A percentile compares a stretch with the other conserved stretches of the same genome.
Conservation (phyloP, 2,329 filamentous ascomycete species). For the Fusarium siculi region DNA sequence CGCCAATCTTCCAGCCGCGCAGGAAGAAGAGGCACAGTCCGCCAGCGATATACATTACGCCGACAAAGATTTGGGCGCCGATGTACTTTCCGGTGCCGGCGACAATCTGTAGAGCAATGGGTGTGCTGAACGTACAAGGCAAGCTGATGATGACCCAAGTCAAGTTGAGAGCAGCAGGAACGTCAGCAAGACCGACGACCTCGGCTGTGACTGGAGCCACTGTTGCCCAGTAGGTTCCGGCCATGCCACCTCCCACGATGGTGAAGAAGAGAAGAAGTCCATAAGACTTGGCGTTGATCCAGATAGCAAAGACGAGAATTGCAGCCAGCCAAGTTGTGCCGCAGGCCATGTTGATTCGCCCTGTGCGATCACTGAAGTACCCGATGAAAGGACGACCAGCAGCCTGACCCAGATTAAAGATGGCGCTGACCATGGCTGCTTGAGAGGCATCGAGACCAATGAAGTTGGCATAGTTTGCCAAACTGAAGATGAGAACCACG, state of each 20-base stretch:
- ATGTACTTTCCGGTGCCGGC: slow-evolving; percentile 59
- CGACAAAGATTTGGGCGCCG: slow-evolving; percentile 67
- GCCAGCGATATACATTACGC: slow-evolving; percentile 68
- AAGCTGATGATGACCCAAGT: slow-evolving; percentile 78
- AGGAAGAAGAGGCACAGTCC: slow-evolving; percentile 47
- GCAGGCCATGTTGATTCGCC: slow-evolving; percentile 78
- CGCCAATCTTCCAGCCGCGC: slow-evolving; percentile 53
- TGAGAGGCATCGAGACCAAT: slow-evolving; percentile 75
- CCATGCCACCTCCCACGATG: slow-evolving; percentile 75
- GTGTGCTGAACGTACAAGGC: slow-evolving; percentile 75
- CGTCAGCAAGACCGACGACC: slow-evolving; percentile 74
- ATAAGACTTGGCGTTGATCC: slow-evolving; percentile 73
- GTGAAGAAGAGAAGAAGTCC: slow-evolving; percentile 78
- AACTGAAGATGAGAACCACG: slow-evolving; percentile 78
- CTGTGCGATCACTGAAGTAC: slow-evolving; percentile 75
- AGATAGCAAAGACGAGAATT: slow-evolving; percentile 75
- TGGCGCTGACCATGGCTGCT: slow-evolving; percentile 76
- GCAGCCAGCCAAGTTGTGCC: slow-evolving; percentile 72
- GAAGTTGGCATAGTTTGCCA: slow-evolving; percentile 76
- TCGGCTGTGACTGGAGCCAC: slow-evolving; percentile 77
- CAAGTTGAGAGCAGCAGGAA: slow-evolving; percentile 75
- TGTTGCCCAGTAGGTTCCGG: slow-evolving; percentile 77
- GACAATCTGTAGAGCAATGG: slow-evolving; percentile 68
- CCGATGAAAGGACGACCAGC: slow-evolving; percentile 78
- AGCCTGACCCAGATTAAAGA: slow-evolving; percentile 75